phyloP scores from a whole-genome alignment of 129 eudicot species.

The Chrysanthemum lavandulifolium region DNA sequence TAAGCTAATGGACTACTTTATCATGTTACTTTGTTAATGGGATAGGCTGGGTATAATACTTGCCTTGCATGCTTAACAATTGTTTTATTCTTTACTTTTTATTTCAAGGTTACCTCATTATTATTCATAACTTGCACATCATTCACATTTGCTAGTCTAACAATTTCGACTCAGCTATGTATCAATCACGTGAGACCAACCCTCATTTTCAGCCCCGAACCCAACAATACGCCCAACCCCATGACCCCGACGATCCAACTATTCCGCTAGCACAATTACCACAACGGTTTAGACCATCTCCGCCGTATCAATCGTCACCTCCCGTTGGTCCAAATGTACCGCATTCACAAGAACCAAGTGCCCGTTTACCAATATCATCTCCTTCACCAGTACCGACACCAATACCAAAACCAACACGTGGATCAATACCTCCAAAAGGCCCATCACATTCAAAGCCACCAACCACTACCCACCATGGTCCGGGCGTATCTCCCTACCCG shows the following conservation, averaged over 20 bases:
- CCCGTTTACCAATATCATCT: constrained; percentile 15
- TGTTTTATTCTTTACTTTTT: constrained; percentile 61
- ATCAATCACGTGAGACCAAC: constrained; percentile 61
- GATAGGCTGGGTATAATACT: constrained; percentile 36
- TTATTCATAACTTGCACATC: constrained; percentile 28
- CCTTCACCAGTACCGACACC: neutral
- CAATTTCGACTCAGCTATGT: constrained; percentile 40
- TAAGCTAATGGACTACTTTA: neutral
- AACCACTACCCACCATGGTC: too few species aligned
- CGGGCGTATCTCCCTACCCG: too few species aligned
- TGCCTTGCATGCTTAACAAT: constrained; percentile 63
- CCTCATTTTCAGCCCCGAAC: constrained; percentile 67
- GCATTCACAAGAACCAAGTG: constrained; percentile 21
- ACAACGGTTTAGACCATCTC: constrained; percentile 31
- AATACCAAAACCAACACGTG: neutral
- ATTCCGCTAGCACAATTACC: constrained; percentile 20
- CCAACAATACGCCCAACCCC: constrained; percentile 37
- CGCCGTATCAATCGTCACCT: constrained; percentile 8
- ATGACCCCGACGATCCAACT: constrained; percentile 25
- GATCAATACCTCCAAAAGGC: neutral
- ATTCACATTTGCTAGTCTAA: constrained; percentile 18
- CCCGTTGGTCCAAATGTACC: constrained; percentile 21
- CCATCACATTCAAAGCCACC: too few species aligned
- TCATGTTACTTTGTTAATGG: neutral
- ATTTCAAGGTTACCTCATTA: constrained; percentile 26